A percentile compares a stretch with the other conserved stretches of the same genome.
phyloP scores from a whole-genome alignment of 1,284 basidiomycete genomes.

The Trametes hirsuta region DNA sequence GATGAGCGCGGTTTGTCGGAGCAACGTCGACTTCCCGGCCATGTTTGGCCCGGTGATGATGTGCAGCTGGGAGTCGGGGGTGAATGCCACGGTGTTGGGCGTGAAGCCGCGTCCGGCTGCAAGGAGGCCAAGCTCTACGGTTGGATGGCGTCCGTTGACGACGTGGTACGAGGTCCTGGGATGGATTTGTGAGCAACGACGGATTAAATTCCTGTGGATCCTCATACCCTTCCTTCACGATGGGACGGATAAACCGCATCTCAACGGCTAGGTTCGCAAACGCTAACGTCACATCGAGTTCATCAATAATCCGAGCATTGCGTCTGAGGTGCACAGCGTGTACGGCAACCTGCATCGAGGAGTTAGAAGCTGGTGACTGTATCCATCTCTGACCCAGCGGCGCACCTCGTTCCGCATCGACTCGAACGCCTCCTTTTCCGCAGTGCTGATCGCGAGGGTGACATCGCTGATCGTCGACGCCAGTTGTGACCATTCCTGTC shows the following conservation, averaged over 20 bases:
- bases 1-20: constrained; percentile 92
- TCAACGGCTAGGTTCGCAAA: constrained; percentile 87
- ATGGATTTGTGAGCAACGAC: not conserved
- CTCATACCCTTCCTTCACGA: constrained; percentile 70
- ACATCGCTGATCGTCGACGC: constrained; percentile 67
- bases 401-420: constrained; percentile 67
- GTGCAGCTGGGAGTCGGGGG: constrained; percentile 63
- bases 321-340: constrained; percentile 60
- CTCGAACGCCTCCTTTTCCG: constrained; percentile 76
- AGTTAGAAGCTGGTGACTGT: not conserved
- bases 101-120: constrained; percentile 77
- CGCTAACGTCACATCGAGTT: constrained; percentile 84
- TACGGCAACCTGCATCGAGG: constrained; percentile 57
- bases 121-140: constrained; percentile 89
- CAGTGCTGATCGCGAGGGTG: constrained; percentile 52
- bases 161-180: constrained; percentile 69
- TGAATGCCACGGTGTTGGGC: constrained; percentile 78
- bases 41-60: constrained; percentile 97
- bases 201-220: not conserved
- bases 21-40: constrained; percentile 92
- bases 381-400: not conserved
- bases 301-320: constrained; percentile 85
- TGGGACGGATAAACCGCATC: constrained; percentile 77
- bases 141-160: constrained; percentile 85
- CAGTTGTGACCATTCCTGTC: constrained; percentile 77